These are phyloP conservation scores for Geranomyces variabilis DNA, from an alignment of 192 early-diverging fungal species.

Conservation along the genomic window DNA sequence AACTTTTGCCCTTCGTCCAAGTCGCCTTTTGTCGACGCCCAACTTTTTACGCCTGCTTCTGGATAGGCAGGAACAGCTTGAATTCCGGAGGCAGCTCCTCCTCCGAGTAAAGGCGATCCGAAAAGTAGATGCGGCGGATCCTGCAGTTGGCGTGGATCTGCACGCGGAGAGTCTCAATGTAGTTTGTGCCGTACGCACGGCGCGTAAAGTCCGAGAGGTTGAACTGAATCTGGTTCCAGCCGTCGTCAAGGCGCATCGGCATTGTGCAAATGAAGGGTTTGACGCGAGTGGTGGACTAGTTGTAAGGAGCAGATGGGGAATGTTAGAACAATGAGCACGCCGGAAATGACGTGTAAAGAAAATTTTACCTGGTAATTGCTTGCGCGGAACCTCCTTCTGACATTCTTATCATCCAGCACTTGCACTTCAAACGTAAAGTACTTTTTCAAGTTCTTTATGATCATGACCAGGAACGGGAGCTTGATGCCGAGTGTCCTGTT, in stretches of 20 bases:
- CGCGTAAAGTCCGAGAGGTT: slow-evolving; percentile 85
- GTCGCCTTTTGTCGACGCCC: too few relatives aligned
- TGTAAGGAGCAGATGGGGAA: background rate
- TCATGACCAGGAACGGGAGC: slow-evolving; percentile 83
- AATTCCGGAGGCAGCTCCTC: slow-evolving; percentile 92
- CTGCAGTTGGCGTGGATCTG: slow-evolving; percentile 91
- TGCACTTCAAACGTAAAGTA: slow-evolving; percentile 94
- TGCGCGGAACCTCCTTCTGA: slow-evolving; percentile 79
- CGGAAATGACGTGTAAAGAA: background rate
- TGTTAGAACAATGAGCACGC: background rate
- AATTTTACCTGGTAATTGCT: slow-evolving; percentile 83
- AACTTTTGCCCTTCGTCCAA: too few relatives aligned
- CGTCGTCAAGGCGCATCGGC: slow-evolving; percentile 90
- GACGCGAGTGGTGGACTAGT: slow-evolving; percentile 75
- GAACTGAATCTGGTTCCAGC: slow-evolving; percentile 96
- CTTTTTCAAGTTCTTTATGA: slow-evolving; percentile 86
- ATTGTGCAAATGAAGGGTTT: slow-evolving; percentile 88
- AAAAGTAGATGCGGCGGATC: slow-evolving; percentile 87
- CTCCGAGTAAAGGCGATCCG: slow-evolving; percentile 87
- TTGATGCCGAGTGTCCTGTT: slow-evolving; percentile 87
- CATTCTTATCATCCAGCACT: slow-evolving; percentile 81
- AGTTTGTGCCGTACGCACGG: slow-evolving; percentile 86
- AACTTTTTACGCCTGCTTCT: slow-evolving; percentile 53
- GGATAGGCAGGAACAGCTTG: slow-evolving; percentile 84
- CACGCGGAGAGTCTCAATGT: slow-evolving; percentile 83